Evolutionary conservation across 257 asterid species (phyloP).

Genomic region (Scutellaria barbata): DNA sequence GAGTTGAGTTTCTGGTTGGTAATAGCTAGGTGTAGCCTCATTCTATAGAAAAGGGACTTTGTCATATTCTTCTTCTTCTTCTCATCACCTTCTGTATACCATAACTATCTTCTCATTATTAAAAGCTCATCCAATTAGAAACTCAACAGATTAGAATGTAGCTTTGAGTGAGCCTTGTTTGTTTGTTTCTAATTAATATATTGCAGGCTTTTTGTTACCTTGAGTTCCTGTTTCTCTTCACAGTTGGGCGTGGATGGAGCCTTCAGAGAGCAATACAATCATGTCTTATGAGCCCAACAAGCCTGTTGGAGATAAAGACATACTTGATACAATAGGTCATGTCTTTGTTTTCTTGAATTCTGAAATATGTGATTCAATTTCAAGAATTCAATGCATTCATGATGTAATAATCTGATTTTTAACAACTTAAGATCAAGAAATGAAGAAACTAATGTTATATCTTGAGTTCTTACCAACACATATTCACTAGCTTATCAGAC

Average conservation of each 20-base stretch:
- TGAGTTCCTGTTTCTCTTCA: neutral
- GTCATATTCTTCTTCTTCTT: slow-evolving; percentile 1
- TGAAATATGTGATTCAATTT: neutral
- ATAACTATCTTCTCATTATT: slow-evolving; percentile 25
- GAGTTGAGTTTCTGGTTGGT: slow-evolving; percentile 35
- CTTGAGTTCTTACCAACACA: neutral
- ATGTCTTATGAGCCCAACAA: slow-evolving; percentile 12
- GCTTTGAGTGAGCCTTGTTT: neutral
- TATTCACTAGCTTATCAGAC: no score
- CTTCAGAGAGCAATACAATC: slow-evolving; percentile 17
- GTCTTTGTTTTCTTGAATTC: neutral
- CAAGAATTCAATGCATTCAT: neutral
- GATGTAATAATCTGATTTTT: neutral
- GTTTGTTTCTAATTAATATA: neutral
- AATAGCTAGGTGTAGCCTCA: slow-evolving; percentile 40
- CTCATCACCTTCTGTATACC: slow-evolving; percentile 31
- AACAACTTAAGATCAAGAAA: neutral
- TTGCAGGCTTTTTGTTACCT: neutral
- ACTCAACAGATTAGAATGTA: neutral
- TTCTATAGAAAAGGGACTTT: slow-evolving; percentile 17
- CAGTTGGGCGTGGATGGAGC: slow-evolving; percentile 34
- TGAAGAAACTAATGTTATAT: neutral
- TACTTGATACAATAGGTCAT: slow-evolving; percentile 30
- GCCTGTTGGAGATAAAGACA: slow-evolving; percentile 23
- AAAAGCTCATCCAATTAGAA: no score